A percentile compares a stretch with the other conserved stretches of the same genome.
phyloP scores from a whole-genome alignment of 768 basidiomycete species.

The Paxillus involutus region DNA sequence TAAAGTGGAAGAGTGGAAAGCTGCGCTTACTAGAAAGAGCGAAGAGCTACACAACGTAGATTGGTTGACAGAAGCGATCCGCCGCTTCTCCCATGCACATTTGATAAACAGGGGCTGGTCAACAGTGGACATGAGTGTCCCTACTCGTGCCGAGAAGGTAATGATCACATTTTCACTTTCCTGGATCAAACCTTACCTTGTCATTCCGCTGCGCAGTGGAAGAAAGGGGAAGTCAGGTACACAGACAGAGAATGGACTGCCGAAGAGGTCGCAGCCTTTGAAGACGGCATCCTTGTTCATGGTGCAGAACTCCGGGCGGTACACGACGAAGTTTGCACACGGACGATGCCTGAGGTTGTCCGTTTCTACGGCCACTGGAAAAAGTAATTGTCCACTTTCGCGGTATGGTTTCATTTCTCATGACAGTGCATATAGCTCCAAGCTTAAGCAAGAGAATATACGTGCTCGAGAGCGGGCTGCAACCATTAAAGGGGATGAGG shows the following conservation, averaged over 20 bases:
- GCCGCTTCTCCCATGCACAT: conserved; percentile 70
- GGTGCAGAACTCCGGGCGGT: conserved; percentile 81
- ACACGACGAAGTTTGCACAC: conserved; percentile 67
- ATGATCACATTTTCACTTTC: conserved; percentile 5
- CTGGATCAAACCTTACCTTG: conserved; percentile 8
- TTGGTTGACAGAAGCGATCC: conserved; percentile 77
- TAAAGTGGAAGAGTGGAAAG: conserved; percentile 68
- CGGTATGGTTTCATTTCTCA: conserved; percentile 8
- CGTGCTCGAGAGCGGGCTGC: conserved; percentile 42
- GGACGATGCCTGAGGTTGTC: conserved; percentile 75
- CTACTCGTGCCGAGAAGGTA: conserved; percentile 67
- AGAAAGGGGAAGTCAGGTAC: conserved; percentile 61
- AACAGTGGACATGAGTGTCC: conserved; percentile 62
- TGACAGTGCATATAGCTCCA: conserved; percentile 42
- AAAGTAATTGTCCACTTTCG: conserved; percentile 46
- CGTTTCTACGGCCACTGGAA: conserved; percentile 88
- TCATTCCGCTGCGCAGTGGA: conserved; percentile 54
- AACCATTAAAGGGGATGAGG: conserved; percentile 25
- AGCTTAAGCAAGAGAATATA: conserved; percentile 68
- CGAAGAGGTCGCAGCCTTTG: conserved; percentile 72
- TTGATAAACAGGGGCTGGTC: conserved; percentile 54
- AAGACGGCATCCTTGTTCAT: conserved; percentile 69
- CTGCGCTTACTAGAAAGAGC: conserved; percentile 50
- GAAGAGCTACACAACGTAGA: conserved; percentile 66
- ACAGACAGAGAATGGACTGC: conserved; percentile 70